Evolutionary conservation across 2,329 filamentous ascomycete species (phyloP).

Genomic region (Apiospora hydei): DNA sequence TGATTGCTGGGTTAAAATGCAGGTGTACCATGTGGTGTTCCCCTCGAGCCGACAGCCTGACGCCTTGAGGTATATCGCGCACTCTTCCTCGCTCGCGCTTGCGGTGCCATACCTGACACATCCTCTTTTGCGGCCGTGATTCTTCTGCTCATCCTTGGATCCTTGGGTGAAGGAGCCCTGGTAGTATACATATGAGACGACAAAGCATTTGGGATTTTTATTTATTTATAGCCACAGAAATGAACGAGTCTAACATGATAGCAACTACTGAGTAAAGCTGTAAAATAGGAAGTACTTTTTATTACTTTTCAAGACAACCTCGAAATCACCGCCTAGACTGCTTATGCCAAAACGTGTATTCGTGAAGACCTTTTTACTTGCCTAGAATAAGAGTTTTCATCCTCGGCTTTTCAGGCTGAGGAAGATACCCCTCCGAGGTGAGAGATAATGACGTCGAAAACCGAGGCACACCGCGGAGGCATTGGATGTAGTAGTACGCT

Average conservation of each 20-base stretch:
- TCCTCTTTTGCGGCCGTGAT: too few relatives aligned
- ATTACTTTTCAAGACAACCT: neutral
- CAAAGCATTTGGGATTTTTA: neutral
- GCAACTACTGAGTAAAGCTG: neutral
- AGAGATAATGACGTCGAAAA: neutral
- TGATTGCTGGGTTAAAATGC: neutral
- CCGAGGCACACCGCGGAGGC: neutral
- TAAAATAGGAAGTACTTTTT: neutral
- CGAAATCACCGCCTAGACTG: neutral
- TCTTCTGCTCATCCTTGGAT: neutral
- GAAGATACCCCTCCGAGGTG: neutral
- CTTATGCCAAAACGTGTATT: neutral
- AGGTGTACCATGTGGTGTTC: neutral
- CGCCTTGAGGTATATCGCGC: neutral
- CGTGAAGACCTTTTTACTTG: neutral
- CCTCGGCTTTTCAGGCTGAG: neutral
- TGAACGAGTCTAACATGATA: neutral
- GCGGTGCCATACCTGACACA: too few relatives aligned
- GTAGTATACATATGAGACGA: neutral
- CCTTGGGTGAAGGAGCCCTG: neutral
- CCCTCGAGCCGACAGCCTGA: neutral
- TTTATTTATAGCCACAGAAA: neutral
- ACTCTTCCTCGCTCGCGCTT: neutral
- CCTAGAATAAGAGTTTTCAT: neutral
- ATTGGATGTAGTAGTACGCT: neutral